These are phyloP conservation scores for Flaveria floridana DNA, from an alignment of 140 eudicot species.

Conservation along the genomic window DNA sequence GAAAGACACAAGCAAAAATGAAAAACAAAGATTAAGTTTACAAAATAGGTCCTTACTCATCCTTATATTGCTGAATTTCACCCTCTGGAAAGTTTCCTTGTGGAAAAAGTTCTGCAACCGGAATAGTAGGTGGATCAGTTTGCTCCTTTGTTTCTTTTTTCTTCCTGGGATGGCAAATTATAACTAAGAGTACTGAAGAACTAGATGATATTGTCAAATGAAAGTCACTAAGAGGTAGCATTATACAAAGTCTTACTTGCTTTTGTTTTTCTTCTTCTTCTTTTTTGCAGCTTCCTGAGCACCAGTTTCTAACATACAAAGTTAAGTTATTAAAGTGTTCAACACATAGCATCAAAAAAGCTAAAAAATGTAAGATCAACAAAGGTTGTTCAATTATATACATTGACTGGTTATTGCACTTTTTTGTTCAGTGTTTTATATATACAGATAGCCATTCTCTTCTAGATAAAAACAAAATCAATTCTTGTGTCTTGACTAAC, in stretches of 20 bases:
- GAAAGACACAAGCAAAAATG: no score
- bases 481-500: not conserved
- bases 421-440: not conserved
- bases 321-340: no score
- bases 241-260: slow-evolving; percentile 60
- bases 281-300: slow-evolving; percentile 72
- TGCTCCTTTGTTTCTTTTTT: slow-evolving; percentile 76
- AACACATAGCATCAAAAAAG: not conserved
- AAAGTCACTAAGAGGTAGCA: not conserved
- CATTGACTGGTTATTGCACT: no score
- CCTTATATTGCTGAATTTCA: slow-evolving; percentile 89
- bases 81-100: slow-evolving; percentile 98
- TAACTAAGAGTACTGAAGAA: not conserved
- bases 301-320: slow-evolving; percentile 40
- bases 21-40: no score
- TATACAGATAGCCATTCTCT: not conserved
- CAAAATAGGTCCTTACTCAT: slow-evolving; percentile 64
- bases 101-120: slow-evolving; percentile 70
- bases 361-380: not conserved
- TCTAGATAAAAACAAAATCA: not conserved
- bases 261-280: slow-evolving; percentile 96
- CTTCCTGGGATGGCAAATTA: slow-evolving; percentile 51
- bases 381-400: not conserved
- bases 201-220: slow-evolving; percentile 15
- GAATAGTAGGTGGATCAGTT: slow-evolving; percentile 96